Base-by-base conservation (phyloP, 164 flowering plant genomes). In the Tetrastigma voinierianum region DNA sequence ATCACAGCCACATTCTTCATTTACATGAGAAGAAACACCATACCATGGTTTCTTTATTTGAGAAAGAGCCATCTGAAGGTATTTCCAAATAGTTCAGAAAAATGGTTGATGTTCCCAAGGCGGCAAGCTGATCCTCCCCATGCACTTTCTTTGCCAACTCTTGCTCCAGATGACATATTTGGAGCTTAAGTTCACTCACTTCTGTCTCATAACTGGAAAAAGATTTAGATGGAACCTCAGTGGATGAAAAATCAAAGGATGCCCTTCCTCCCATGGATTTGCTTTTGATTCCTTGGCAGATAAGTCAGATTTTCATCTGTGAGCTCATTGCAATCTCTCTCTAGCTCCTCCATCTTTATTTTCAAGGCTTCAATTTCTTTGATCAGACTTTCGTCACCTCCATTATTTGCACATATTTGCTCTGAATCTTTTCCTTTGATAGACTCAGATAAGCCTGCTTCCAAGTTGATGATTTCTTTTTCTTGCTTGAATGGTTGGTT, bases 311-410 rank as follows among this genome's bases (percentile, higher is more conserved):
- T 87, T 73, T 87, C 91, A 11, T 84, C 82, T 10, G 88, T 84
- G 46, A 87, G 80, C 74, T 87, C 91, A 62, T 68, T 70, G 68
- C 86, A 84, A 32, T 87, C 89, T 60, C 65, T 83, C 66, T 87
- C 91, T 45, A 87, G 72, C 73, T 83, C 91, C 74, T 66, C 56
- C 62, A 83, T 23, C 57, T 84, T 81, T 58, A 59, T 77, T 70
- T 74, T 77, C 55, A 87, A 69, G 10, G 16, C 48, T 63, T 78
- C 79, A 45, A 78, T 72, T 70, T 84, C 86, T 53, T 61, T 66
- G 1, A 72, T 51, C 53, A 77, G 74, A 66, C 71, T 60, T 9
- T 57, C 57, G 32, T 80, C 75, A 61, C 57, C 55, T 57, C 64
- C 74, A 51, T 15, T 51, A 15, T 9, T 64, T 11, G 67, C 53